Conservation (phyloP, 2,329 filamentous ascomycete species). For the Fusarium armeniacum region DNA sequence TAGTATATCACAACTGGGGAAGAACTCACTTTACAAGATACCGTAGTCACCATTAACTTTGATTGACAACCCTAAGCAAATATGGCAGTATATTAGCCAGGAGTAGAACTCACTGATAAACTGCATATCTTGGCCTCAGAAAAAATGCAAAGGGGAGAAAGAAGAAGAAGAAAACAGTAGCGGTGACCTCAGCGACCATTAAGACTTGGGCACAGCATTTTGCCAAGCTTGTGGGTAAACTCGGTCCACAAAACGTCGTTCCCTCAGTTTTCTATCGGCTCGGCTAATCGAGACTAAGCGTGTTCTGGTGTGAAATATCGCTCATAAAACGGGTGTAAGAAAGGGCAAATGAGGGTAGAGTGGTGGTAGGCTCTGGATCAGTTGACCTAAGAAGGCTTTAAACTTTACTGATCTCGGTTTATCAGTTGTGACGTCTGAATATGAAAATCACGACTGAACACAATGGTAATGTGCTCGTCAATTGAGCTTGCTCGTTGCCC, state of each 20-base stretch:
- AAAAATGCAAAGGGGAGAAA: neutral
- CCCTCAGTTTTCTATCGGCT: conserved; percentile 32
- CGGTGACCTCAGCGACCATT: conserved; percentile 33
- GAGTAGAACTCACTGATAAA: conserved; percentile 10
- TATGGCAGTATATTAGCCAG: neutral
- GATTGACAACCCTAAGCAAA: neutral
- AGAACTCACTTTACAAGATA: neutral
- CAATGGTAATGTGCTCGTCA: neutral
- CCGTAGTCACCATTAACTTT: neutral
- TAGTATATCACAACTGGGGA: neutral
- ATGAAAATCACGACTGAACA: neutral
- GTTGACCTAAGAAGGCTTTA: neutral
- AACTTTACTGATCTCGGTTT: neutral
- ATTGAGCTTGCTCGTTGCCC: conserved; percentile 5
- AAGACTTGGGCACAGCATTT: conserved; percentile 13
- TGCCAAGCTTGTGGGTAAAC: conserved; percentile 39
- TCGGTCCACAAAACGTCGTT: conserved; percentile 38
- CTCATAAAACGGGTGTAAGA: neutral
- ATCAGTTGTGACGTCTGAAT: neutral
- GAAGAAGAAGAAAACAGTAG: neutral
- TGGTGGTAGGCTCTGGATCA: too few species aligned
- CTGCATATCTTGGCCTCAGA: neutral
- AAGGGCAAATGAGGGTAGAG: neutral
- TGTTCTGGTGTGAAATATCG: neutral
- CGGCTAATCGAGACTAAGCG: conserved; percentile 3